Conservation (phyloP, 2,329 filamentous ascomycete species). For the Blastomyces silverae region DNA sequence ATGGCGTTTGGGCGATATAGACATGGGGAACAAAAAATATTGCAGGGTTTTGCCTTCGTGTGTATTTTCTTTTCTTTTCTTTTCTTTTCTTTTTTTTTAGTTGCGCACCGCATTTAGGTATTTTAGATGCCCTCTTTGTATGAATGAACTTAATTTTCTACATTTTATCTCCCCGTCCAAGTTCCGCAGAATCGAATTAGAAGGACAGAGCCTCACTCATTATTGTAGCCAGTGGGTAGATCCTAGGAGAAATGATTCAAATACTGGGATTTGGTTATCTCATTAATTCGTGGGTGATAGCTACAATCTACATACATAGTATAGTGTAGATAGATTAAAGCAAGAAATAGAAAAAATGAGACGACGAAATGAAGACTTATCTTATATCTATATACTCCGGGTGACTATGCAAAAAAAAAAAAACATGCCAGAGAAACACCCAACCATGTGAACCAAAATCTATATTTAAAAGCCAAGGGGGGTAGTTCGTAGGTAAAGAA, state of each 20-base stretch:
- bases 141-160: neutral
- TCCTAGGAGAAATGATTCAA: too few relatives aligned
- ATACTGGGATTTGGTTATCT: too few relatives aligned
- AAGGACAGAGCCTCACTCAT: neutral
- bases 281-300: too few relatives aligned
- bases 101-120: too few relatives aligned
- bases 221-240: too few relatives aligned
- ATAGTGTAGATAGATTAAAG: too few relatives aligned
- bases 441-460: neutral
- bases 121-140: neutral
- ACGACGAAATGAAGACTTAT: neutral
- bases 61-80: neutral
- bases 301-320: too few relatives aligned
- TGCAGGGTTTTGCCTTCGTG: neutral
- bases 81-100: neutral
- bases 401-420: neutral
- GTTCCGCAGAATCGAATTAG: neutral
- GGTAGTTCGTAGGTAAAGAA: neutral
- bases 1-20: constrained; percentile 11
- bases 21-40: neutral
- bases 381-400: neutral
- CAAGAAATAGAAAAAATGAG: neutral
- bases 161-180: neutral
- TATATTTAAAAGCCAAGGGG: neutral
- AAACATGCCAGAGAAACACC: neutral